phyloP scores from a whole-genome alignment of 2,329 filamentous ascomycete genomes.

The Trichothecium sympodiale region DNA sequence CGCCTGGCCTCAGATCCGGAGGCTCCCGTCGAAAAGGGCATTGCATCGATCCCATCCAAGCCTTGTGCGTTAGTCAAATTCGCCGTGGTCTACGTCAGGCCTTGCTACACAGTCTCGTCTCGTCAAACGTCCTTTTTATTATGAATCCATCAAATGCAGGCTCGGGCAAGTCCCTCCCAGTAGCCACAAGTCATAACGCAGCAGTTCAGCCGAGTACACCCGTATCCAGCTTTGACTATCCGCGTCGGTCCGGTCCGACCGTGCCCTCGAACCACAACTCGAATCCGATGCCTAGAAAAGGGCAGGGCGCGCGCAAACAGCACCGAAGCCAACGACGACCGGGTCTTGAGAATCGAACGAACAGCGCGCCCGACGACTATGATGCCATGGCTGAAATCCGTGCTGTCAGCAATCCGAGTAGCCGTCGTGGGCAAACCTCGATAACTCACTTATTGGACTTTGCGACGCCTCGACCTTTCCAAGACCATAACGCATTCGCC shows the following conservation, averaged over 20 bases:
- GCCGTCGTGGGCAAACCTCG: slow-evolving; percentile 83
- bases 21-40: too few species aligned
- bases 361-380: slow-evolving; percentile 53
- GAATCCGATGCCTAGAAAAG: slow-evolving; percentile 52
- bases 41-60: too few species aligned
- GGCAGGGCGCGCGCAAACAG: slow-evolving; percentile 66
- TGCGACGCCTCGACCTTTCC: slow-evolving; percentile 62
- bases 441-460: slow-evolving; percentile 97
- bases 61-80: too few species aligned
- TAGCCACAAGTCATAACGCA: slow-evolving; percentile 26
- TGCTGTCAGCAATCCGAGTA: slow-evolving; percentile 45
- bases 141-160: slow-evolving; percentile 22
- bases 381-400: slow-evolving; percentile 76
- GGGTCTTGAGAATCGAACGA: slow-evolving; percentile 25
- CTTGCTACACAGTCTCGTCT: not conserved
- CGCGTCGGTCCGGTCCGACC: slow-evolving; percentile 33
- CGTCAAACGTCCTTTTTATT: slow-evolving; percentile 7
- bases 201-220: slow-evolving; percentile 19
- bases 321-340: slow-evolving; percentile 75
- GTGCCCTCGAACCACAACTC: slow-evolving; percentile 17
- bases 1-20: too few species aligned
- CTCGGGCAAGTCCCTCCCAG: slow-evolving; percentile 40
- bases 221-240: slow-evolving; percentile 36
- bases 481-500: slow-evolving; percentile 40
- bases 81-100: not conserved